These are phyloP conservation scores for Gonapodya sp. DNA, from an alignment of 192 early-diverging fungal species.

Conservation along the genomic window DNA sequence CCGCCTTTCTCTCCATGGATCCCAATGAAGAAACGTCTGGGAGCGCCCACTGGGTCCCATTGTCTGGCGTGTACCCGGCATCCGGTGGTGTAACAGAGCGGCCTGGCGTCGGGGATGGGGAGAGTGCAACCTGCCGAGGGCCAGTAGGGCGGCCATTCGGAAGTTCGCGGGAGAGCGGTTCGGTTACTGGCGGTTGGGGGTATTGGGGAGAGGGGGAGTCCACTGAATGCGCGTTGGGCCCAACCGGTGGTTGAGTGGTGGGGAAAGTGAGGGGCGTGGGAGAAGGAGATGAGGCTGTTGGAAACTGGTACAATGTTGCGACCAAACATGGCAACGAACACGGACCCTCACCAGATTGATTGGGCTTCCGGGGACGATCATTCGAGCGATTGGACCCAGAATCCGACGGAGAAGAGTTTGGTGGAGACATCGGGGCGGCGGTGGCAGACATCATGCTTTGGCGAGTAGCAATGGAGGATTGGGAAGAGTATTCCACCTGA, in stretches of 20 bases:
- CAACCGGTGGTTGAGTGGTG: not conserved
- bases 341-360: no score
- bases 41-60: no score
- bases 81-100: no score
- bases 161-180: not conserved
- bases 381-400: not conserved
- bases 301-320: no score
- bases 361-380: not conserved
- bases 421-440: not conserved
- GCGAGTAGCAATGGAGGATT: not conserved
- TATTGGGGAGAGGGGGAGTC: not conserved
- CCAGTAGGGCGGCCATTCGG: not conserved
- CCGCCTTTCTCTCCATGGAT: no score
- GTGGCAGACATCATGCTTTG: not conserved
- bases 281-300: not conserved
- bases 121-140: not conserved
- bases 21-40: no score
- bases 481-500: not conserved
- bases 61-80: no score
- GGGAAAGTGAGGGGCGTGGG: not conserved
- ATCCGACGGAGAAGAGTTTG: not conserved
- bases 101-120: no score
- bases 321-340: no score
- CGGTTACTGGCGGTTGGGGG: not conserved
- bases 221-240: not conserved